phyloP scores from a whole-genome alignment of 345 rosid genomes.

The Pugionium cornutum region DNA sequence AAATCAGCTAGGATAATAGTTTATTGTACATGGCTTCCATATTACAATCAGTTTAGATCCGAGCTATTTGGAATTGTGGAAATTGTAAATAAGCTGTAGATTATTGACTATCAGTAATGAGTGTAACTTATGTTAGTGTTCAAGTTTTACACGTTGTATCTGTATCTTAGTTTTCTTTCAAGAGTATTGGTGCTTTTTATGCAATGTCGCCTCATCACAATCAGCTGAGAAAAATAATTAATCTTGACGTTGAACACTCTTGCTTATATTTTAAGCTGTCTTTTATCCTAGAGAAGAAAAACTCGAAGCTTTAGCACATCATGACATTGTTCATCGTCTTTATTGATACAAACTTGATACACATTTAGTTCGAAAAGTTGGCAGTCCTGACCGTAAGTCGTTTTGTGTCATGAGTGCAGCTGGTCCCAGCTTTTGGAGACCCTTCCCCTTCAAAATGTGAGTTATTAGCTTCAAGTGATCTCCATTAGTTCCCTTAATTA shows the following conservation, averaged over 20 bases:
- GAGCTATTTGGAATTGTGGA: not conserved
- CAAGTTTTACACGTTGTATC: slow-evolving; percentile 35
- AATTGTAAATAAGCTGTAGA: not conserved
- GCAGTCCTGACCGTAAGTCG: not conserved
- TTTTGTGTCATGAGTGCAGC: slow-evolving; percentile 54
- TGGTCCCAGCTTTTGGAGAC: slow-evolving; percentile 98
- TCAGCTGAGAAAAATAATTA: not conserved
- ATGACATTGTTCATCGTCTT: slow-evolving; percentile 7
- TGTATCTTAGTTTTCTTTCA: not conserved
- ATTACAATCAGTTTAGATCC: not conserved
- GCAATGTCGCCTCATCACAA: not conserved
- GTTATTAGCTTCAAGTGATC: slow-evolving; percentile 31
- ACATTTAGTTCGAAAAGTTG: slow-evolving; percentile 1
- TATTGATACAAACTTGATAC: slow-evolving; percentile 1
- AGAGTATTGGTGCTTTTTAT: slow-evolving; percentile 1
- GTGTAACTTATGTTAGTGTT: slow-evolving; percentile 23
- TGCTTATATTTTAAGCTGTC: not conserved
- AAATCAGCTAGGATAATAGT: not conserved
- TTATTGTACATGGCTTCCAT: not conserved
- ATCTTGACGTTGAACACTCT: not conserved
- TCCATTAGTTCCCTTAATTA: not conserved
- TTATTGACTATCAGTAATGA: slow-evolving; percentile 1
- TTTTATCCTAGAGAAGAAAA: not conserved
- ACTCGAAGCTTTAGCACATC: not conserved
- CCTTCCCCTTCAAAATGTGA: slow-evolving; percentile 92